Evolutionary conservation across 1,284 basidiomycete species (phyloP).

Genomic region (Ceratobasidium sp.): DNA sequence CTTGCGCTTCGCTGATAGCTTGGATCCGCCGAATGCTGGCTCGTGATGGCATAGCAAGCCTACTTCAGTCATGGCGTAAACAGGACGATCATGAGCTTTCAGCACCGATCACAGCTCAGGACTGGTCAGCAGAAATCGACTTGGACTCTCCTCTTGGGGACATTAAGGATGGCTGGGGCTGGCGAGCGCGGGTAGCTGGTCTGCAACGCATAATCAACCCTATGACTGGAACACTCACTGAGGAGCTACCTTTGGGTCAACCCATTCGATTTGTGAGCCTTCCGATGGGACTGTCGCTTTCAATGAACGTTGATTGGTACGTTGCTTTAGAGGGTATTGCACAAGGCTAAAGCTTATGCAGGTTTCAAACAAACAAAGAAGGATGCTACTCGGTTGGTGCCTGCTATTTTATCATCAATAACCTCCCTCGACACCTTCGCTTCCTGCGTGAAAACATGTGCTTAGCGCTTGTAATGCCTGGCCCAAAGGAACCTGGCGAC

Average conservation of each 20-base stretch:
- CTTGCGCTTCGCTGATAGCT: not conserved
- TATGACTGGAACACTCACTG: not conserved
- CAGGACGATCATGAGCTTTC: not conserved
- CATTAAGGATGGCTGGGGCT: not conserved
- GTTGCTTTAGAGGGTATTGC: not conserved
- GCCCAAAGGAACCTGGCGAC: slow-evolving; percentile 4
- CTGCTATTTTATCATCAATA: slow-evolving; percentile 5
- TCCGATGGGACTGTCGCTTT: not conserved
- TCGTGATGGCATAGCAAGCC: not conserved
- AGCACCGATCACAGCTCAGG: not conserved
- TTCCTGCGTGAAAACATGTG: slow-evolving; percentile 18
- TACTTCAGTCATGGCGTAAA: not conserved
- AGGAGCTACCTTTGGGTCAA: not conserved
- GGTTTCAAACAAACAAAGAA: slow-evolving; percentile 11
- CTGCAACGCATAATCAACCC: not conserved
- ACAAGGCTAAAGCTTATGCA: not conserved
- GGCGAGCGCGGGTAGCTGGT: not conserved
- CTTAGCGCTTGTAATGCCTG: slow-evolving; percentile 6
- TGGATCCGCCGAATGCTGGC: not conserved
- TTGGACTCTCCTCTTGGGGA: not conserved
- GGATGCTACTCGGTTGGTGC: not conserved
- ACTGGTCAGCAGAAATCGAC: not conserved
- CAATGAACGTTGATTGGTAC: slow-evolving; percentile 9
- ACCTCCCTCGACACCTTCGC: slow-evolving; percentile 20
- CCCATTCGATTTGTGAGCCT: slow-evolving; percentile 5